Base-by-base conservation (phyloP, 2,329 filamentous ascomycete genomes). In the Aspergillus transmontanensis region DNA sequence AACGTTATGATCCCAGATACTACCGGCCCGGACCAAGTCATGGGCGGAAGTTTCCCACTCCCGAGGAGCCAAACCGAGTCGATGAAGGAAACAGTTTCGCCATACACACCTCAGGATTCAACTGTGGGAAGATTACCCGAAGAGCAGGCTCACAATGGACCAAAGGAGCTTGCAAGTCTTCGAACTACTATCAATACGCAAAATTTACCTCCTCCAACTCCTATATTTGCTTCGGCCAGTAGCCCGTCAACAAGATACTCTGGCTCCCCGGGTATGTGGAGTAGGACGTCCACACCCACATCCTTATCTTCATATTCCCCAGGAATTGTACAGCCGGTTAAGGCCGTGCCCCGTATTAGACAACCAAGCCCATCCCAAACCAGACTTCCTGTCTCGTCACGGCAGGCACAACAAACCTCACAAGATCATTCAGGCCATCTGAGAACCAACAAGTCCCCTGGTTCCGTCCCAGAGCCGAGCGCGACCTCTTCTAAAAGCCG, bases 271-370 rank as follows among this genome's bases (percentile, higher is more conserved):
- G 79, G 80, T 7, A 74, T 79, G 61, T 82, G 79, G 79, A 80
- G 80, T 67, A 75, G 80, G 59, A 79, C 75, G 6, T 83, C 82
- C 6, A 84, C 82, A 5, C 82, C 82, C 2, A 83, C 81, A 16
- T 82, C 82, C 3, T 70, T 83, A 62, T 83, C 81, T 12, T 84
- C 82, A 14, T 80, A 81, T 62, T 84, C 82, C 5, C 82, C 82
- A 6, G 80, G 80, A 7, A 76, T 82, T 59, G 71, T 78, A 43
- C 75, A 79, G 21, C 73, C 80, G n/a, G 70, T 73, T 3, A 81
- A 81, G 58, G 61, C 74, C 58, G 70, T 73, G 32, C 71, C 76
- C 45, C 72, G 73, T 28, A 64, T 76, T 43, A 76, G 75, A 67
- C 77, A 79, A 62, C 70, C 72, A 3, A 79, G 75, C 54, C 73